Conservation (phyloP, 1,139 yeast genomes). For the Suhomyces coccinellae region DNA sequence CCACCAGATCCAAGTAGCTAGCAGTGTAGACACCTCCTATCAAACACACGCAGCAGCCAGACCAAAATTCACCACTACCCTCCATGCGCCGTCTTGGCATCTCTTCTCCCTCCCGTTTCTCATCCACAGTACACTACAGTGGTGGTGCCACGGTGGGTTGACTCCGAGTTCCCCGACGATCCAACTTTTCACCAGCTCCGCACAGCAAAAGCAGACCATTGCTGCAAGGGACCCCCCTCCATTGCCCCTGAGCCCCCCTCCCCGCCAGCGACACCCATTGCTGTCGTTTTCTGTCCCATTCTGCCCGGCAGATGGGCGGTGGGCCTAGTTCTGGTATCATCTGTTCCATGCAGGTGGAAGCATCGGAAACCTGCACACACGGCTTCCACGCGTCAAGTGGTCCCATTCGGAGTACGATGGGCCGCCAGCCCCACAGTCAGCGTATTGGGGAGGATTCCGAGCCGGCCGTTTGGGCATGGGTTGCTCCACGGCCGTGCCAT, state of each 20-base stretch:
- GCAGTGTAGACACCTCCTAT: too few relatives aligned
- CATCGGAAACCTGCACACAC: conserved; percentile 2
- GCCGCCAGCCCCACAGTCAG: conserved; percentile 1
- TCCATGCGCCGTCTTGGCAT: too few relatives aligned
- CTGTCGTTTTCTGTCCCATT: neutral
- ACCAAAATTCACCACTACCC: too few relatives aligned
- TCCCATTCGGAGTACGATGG: conserved; percentile 5
- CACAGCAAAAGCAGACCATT: too few relatives aligned
- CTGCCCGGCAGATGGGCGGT: neutral
- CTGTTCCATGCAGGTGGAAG: conserved; percentile 1
- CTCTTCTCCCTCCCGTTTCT: too few relatives aligned
- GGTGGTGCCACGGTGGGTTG: too few relatives aligned
- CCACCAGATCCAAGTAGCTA: too few relatives aligned
- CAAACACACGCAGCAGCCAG: too few relatives aligned
- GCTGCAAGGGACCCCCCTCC: too few relatives aligned
- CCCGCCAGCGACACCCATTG: neutral
- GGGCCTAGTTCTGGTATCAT: neutral
- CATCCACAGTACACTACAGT: too few relatives aligned
- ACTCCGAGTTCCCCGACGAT: too few relatives aligned
- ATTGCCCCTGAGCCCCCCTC: neutral
- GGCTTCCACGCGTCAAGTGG: conserved; percentile 5
- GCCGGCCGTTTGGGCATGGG: neutral
- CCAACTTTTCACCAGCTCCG: too few relatives aligned
- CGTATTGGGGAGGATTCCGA: neutral
- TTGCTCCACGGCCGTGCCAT: neutral